Conservation (phyloP, 2,329 filamentous ascomycete genomes). For the Didymella exigua region DNA sequence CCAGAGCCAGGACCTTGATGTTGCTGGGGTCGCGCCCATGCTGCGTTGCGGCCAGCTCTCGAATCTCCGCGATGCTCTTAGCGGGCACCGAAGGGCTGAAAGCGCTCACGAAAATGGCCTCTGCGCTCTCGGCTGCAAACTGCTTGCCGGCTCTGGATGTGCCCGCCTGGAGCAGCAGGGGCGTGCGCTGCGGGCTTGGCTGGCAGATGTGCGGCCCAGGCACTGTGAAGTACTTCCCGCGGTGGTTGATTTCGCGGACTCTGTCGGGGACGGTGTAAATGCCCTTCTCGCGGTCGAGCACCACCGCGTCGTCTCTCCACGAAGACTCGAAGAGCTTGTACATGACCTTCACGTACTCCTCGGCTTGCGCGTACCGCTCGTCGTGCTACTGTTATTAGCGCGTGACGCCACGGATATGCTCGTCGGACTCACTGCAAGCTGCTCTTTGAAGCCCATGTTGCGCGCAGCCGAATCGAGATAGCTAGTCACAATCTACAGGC, state of each 20-base stretch:
- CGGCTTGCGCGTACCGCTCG: slow-evolving; percentile 66
- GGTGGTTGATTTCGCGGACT: slow-evolving; percentile 69
- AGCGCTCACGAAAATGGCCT: slow-evolving; percentile 67
- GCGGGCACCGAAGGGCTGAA: slow-evolving; percentile 53
- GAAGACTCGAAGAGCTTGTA: slow-evolving; percentile 73
- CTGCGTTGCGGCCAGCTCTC: slow-evolving; percentile 60
- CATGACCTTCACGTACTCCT: slow-evolving; percentile 71
- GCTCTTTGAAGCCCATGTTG: slow-evolving; percentile 64
- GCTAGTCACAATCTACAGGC: slow-evolving; percentile 65
- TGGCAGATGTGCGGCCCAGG: slow-evolving; percentile 69
- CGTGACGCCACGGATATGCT: slow-evolving; percentile 60
- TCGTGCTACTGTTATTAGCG: slow-evolving; percentile 58
- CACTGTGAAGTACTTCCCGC: slow-evolving; percentile 68
- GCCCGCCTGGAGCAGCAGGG: slow-evolving; percentile 72
- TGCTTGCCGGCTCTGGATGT: slow-evolving; percentile 68
- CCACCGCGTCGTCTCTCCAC: slow-evolving; percentile 70
- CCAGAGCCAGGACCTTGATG: slow-evolving; percentile 71
- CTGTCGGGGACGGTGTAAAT: slow-evolving; percentile 64
- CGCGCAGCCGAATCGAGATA: slow-evolving; percentile 71
- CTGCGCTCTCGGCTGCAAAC: slow-evolving; percentile 73
- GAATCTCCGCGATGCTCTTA: slow-evolving; percentile 67
- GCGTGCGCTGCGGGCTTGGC: slow-evolving; percentile 71
- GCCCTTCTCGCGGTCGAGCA: slow-evolving; percentile 62
- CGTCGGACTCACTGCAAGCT: slow-evolving; percentile 60
- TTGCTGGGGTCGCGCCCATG: slow-evolving; percentile 62